Evolutionary conservation across 106 monocot genomes (phyloP).

Genomic region (Alisma plantagoaquatica): DNA sequence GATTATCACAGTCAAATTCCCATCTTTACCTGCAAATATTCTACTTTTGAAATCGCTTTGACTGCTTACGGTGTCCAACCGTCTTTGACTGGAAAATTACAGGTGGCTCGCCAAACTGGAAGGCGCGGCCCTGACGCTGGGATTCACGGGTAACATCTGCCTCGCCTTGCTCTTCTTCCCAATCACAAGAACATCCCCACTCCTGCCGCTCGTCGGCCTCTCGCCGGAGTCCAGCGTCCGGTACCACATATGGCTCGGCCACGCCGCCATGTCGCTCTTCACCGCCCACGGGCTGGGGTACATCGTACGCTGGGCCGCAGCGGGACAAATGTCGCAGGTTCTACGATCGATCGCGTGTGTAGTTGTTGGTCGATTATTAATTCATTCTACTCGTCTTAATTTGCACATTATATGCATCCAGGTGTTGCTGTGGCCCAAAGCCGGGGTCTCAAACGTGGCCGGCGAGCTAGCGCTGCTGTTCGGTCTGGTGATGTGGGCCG

Average conservation of each 20-base stretch:
- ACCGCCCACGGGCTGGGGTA: constrained; percentile 49
- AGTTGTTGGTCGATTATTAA: too few relatives aligned
- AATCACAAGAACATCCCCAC: constrained; percentile 41
- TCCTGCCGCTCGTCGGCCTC: constrained; percentile 64
- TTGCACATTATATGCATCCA: too few relatives aligned
- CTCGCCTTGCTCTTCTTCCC: constrained; percentile 87
- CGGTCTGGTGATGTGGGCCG: constrained; percentile 53
- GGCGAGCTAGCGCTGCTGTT: constrained; percentile 56
- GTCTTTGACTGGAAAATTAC: too few relatives aligned
- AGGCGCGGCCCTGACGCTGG: constrained; percentile 20
- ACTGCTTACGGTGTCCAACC: too few relatives aligned
- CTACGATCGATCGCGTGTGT: too few relatives aligned
- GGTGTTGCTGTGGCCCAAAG: constrained; percentile 56
- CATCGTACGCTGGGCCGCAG: constrained; percentile 38
- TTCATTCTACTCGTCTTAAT: too few relatives aligned
- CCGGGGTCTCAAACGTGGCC: constrained; percentile 36
- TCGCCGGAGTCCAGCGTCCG: constrained; percentile 68
- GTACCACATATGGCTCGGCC: constrained; percentile 88
- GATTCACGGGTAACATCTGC: constrained; percentile 42
- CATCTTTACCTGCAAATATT: too few relatives aligned
- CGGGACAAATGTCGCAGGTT: constrained; percentile 1
- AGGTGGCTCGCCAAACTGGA: constrained; percentile 64
- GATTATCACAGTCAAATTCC: too few relatives aligned
- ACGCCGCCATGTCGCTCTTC: constrained; percentile 51
- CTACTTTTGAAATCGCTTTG: too few relatives aligned